Percentiles rank a stretch among this genome's conserved stretches.
Evolutionary conservation across 129 eudicot genomes (phyloP).

Genomic region (Saposhnikovia divaricata): DNA sequence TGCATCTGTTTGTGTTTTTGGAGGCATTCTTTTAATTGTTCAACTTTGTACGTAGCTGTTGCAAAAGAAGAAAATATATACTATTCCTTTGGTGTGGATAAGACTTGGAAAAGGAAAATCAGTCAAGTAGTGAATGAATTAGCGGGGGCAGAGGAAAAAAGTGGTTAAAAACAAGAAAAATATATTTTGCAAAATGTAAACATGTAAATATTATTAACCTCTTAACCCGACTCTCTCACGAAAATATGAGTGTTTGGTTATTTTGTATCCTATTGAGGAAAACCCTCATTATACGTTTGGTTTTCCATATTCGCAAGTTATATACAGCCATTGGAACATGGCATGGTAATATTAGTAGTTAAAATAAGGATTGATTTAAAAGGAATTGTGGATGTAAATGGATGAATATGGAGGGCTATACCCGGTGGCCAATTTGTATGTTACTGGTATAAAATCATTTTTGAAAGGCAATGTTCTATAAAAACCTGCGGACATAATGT

Average conservation of each 20-base stretch:
- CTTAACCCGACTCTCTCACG: background rate
- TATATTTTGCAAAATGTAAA: background rate
- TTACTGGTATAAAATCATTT: too few relatives aligned
- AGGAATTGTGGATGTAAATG: too few relatives aligned
- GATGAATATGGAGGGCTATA: too few relatives aligned
- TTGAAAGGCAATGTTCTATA: too few relatives aligned
- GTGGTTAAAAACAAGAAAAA: background rate
- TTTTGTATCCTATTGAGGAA: background rate
- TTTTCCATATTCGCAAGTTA: background rate
- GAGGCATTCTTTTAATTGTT: constrained; percentile 2
- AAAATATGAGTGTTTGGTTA: background rate
- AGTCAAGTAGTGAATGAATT: background rate
- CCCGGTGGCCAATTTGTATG: too few relatives aligned
- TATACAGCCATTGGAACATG: too few relatives aligned
- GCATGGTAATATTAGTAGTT: too few relatives aligned
- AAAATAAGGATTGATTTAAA: too few relatives aligned
- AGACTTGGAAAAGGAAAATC: background rate
- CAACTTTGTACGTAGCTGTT: constrained; percentile 1
- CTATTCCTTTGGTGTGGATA: constrained; percentile 6
- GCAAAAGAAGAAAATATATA: background rate
- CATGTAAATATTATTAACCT: constrained; percentile 1
- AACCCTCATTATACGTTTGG: background rate
- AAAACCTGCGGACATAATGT: too few relatives aligned
- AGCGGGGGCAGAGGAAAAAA: background rate
- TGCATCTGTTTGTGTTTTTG: background rate